Conservation (phyloP, 2,329 filamentous ascomycete genomes). For the Xylaria sp. region DNA sequence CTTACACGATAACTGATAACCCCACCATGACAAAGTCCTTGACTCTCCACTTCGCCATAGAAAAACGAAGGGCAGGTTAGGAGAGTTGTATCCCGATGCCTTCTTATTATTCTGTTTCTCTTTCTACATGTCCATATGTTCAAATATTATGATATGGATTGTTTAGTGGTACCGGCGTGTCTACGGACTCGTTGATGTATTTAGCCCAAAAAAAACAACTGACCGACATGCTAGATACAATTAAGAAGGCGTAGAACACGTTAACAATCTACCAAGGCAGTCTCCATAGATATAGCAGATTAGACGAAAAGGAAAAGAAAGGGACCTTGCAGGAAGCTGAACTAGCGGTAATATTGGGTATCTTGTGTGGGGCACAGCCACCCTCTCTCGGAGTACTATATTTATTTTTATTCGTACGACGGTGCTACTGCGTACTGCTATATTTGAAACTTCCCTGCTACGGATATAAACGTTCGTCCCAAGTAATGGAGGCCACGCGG, state of each 20-base stretch:
- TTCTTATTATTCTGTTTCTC: neutral
- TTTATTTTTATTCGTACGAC: neutral
- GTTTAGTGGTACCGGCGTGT: neutral
- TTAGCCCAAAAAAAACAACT: neutral
- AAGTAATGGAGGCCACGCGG: neutral
- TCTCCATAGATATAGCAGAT: neutral
- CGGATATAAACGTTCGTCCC: neutral
- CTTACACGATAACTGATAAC: neutral
- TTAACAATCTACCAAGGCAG: neutral
- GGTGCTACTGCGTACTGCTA: neutral
- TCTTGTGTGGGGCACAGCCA: no score
- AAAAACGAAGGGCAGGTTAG: neutral
- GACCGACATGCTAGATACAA: neutral
- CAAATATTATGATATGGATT: no score
- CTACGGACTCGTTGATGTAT: neutral
- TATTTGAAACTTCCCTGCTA: neutral
- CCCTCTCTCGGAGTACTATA: no score
- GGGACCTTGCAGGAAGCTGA: constrained; percentile 2
- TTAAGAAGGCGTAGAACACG: neutral
- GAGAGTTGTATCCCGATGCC: neutral
- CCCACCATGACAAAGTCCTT: neutral
- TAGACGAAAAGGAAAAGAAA: neutral
- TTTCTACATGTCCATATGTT: neutral
- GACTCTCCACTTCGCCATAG: neutral
- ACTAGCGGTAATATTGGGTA: no score